These are phyloP conservation scores for Fraxinus ornus DNA, from an alignment of 305 asterid genomes.

Conservation along the genomic window DNA sequence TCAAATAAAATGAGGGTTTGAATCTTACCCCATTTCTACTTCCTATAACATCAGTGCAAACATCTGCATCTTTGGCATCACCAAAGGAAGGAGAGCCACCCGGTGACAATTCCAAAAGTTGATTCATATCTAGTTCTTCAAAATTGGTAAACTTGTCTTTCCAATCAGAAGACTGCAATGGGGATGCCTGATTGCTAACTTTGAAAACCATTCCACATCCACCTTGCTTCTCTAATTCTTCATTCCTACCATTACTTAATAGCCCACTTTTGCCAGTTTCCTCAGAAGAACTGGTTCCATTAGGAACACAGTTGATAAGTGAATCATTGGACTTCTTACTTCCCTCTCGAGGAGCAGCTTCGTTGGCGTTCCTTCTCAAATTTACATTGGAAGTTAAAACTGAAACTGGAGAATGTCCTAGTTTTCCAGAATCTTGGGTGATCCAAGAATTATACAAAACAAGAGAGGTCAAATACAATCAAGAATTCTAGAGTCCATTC, in stretches of 20 bases:
- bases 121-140: conserved; percentile 45
- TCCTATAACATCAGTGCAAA: conserved; percentile 11
- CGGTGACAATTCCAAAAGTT: conserved; percentile 45
- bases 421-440: conserved; percentile 23
- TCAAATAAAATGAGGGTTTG: not conserved
- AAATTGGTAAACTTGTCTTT: conserved; percentile 9
- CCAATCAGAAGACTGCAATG: not conserved
- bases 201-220: not conserved
- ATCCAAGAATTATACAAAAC: not conserved
- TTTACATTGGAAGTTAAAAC: conserved; percentile 24
- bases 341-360: conserved; percentile 20
- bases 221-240: not conserved
- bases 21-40: conserved; percentile 28
- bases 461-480: not conserved
- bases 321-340: conserved; percentile 19
- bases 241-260: conserved; percentile 1
- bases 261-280: not conserved
- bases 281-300: conserved; percentile 25
- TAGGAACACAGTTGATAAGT: conserved; percentile 11
- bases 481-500: not conserved
- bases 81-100: conserved; percentile 56
- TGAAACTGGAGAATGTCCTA: conserved; percentile 8
- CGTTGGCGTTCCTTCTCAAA: conserved; percentile 17
- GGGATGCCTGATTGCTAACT: not conserved
- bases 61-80: conserved; percentile 29